phyloP scores from a whole-genome alignment of 2,329 filamentous ascomycete genomes.

The Apiospora rasikravindrae region DNA sequence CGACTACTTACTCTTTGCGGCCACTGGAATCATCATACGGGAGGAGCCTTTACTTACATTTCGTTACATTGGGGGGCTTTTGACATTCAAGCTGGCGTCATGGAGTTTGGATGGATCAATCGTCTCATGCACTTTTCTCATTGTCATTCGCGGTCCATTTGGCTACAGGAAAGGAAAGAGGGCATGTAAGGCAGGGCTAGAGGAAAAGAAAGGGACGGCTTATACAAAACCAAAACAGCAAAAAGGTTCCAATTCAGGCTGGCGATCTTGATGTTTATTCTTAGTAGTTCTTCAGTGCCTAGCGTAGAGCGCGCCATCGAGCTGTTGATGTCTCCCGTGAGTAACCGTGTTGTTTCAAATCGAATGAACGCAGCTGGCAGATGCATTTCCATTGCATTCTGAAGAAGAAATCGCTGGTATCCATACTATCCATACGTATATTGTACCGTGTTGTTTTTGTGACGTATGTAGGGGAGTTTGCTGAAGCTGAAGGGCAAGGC shows the following conservation, averaged over 20 bases:
- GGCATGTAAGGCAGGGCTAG: background rate
- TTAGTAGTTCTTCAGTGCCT: background rate
- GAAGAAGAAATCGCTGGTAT: background rate
- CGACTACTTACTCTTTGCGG: too few relatives aligned
- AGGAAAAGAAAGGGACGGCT: background rate
- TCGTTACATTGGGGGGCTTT: background rate
- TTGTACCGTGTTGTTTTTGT: background rate
- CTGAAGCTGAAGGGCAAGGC: background rate
- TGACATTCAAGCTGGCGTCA: constrained; percentile 5
- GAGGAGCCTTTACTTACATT: background rate
- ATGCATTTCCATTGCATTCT: background rate
- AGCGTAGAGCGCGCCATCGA: too few relatives aligned
- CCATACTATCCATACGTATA: too few relatives aligned
- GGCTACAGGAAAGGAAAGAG: background rate
- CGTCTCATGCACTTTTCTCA: background rate
- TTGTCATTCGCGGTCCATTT: background rate
- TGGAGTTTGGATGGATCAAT: background rate
- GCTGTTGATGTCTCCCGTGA: too few relatives aligned
- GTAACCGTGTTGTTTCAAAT: background rate
- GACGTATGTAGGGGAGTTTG: background rate
- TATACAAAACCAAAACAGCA: background rate
- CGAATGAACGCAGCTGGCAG: background rate
- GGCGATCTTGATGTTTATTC: background rate
- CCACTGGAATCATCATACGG: background rate
- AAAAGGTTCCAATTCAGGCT: background rate